Percentiles rank a stretch among this genome's conserved stretches.
Evolutionary conservation across 176 grass and related monocot species (phyloP).

Genomic region (Paspalum notatum): DNA sequence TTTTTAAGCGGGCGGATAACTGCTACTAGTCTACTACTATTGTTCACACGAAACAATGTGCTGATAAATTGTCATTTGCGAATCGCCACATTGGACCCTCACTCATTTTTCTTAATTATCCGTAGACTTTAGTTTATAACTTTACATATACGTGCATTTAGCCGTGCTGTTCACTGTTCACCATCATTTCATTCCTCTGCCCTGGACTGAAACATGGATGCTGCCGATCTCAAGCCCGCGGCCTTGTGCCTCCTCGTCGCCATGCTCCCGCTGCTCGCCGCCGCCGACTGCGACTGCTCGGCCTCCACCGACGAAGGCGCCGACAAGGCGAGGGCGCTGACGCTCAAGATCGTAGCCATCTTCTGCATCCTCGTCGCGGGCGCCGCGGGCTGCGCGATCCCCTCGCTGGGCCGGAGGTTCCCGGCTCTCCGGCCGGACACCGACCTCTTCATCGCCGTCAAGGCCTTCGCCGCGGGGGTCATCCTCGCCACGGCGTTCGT

Average conservation of each 20-base stretch:
- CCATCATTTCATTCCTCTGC: not conserved
- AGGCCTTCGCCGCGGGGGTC: constrained; percentile 81
- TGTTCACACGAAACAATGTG: no score
- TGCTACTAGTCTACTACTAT: no score
- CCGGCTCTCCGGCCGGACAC: constrained; percentile 47
- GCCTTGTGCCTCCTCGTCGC: constrained; percentile 32
- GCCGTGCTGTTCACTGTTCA: no score
- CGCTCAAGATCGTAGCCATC: constrained; percentile 68
- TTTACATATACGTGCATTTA: not conserved
- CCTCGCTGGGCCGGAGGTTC: constrained; percentile 46
- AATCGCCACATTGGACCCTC: no score
- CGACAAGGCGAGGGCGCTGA: constrained; percentile 44
- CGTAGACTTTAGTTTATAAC: not conserved
- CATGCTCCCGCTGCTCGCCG: constrained; percentile 22
- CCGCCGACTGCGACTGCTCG: constrained; percentile 48
- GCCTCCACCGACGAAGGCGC: not conserved
- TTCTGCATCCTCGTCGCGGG: constrained; percentile 67
- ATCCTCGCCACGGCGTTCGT: constrained; percentile 80
- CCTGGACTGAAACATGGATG: constrained; percentile 6
- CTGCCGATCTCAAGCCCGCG: not conserved
- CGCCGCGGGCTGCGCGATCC: constrained; percentile 48
- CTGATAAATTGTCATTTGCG: no score
- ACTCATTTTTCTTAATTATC: no score
- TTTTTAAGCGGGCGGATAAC: no score
- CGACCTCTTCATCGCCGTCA: constrained; percentile 65